These are phyloP conservation scores for Saprolegnia diclina DNA, from an alignment of 352 stramenopile genomes.

Conservation along the genomic window DNA sequence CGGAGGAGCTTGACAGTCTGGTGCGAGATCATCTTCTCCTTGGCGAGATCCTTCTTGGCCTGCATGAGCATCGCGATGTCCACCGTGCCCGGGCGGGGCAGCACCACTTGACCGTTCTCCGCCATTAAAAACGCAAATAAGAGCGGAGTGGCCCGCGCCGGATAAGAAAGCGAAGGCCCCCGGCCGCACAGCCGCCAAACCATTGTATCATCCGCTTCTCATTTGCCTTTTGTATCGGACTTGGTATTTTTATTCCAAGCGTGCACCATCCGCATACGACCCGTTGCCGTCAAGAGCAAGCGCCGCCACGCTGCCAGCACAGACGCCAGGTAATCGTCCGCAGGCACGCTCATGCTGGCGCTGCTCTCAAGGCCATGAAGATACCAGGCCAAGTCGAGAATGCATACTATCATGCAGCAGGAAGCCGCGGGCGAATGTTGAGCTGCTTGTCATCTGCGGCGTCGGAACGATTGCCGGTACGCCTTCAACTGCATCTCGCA, in stretches of 20 bases:
- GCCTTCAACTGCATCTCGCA: too few relatives aligned
- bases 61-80: slow-evolving; percentile 22
- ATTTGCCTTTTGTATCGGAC: too few relatives aligned
- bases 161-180: background rate
- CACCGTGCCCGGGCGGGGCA: slow-evolving; percentile 13
- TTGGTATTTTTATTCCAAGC: background rate
- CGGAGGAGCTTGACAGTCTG: slow-evolving; percentile 80
- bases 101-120: slow-evolving; percentile 28
- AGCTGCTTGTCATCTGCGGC: too few relatives aligned
- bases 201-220: too few relatives aligned
- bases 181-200: background rate
- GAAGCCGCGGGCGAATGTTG: too few relatives aligned
- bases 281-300: slow-evolving; percentile 1
- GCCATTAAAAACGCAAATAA: slow-evolving; percentile 27
- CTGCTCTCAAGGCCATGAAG: too few relatives aligned
- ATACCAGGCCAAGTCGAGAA: too few relatives aligned
- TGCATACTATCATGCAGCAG: too few relatives aligned
- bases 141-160: background rate
- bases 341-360: too few relatives aligned
- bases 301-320: background rate
- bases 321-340: background rate
- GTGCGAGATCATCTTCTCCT: slow-evolving; percentile 64
- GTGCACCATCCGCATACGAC: background rate
- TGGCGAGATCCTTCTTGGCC: slow-evolving; percentile 71
- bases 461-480: too few relatives aligned